Percentiles rank a stretch among this genome's conserved stretches.
These are phyloP conservation scores for Gaultheria prostrata DNA, from an alignment of 148 eudicot species.

Conservation along the genomic window DNA sequence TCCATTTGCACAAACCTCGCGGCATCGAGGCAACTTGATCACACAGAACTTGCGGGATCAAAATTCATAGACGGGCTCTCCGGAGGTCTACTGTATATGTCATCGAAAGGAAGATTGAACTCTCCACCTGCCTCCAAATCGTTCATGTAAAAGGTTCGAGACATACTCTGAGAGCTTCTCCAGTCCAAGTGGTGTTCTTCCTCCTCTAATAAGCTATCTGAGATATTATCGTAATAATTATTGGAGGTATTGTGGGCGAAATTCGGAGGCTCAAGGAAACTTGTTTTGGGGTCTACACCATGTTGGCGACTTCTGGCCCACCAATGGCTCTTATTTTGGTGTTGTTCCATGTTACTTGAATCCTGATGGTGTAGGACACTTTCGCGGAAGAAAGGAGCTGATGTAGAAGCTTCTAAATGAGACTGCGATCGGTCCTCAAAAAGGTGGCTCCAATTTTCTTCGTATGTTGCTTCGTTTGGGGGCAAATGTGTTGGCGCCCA, in stretches of 20 bases:
- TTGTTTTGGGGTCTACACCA: conserved; percentile 23
- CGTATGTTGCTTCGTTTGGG: conserved; percentile 23
- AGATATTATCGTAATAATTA: conserved; percentile 26
- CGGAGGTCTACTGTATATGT: conserved; percentile 43
- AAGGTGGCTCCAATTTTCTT: conserved; percentile 34
- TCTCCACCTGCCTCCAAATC: conserved; percentile 41
- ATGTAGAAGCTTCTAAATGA: conserved; percentile 67
- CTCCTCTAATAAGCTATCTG: conserved; percentile 35
- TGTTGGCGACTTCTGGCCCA: conserved; percentile 40
- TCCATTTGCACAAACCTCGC: neutral
- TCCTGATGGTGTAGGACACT: conserved; percentile 53
- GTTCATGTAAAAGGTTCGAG: conserved; percentile 40
- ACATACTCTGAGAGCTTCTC: conserved; percentile 43
- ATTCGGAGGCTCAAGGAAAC: conserved; percentile 64
- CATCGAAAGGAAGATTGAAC: conserved; percentile 74
- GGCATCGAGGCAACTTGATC: conserved; percentile 17
- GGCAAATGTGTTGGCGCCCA: conserved; percentile 35
- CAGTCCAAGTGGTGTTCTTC: conserved; percentile 37
- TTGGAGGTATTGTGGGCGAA: conserved; percentile 29
- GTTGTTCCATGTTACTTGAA: conserved; percentile 3
- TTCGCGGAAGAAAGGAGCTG: conserved; percentile 45
- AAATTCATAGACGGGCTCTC: conserved; percentile 24
- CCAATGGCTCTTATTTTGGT: conserved; percentile 35
- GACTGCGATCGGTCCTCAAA: conserved; percentile 37
- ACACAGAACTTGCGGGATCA: conserved; percentile 28